Percentiles rank a stretch among this genome's conserved stretches.
Evolutionary conservation across 768 basidiomycete genomes (phyloP).

Genomic region (Sporobolomyces pararoseus): DNA sequence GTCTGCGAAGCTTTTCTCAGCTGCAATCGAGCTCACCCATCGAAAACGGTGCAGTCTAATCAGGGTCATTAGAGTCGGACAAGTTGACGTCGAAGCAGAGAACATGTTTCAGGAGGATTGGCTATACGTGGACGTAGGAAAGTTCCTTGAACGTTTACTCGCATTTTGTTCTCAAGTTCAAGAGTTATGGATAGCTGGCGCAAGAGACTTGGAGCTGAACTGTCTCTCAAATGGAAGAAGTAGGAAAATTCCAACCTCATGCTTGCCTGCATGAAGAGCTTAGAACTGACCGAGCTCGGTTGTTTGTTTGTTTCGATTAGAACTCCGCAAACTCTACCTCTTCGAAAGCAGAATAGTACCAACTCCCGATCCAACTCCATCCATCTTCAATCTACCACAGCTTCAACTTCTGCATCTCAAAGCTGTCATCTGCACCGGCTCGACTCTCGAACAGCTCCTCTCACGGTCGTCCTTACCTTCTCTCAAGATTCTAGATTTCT

Average conservation of each 20-base stretch:
- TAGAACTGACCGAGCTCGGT: too few relatives aligned
- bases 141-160: background rate
- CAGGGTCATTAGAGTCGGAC: background rate
- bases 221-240: background rate
- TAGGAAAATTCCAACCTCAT: background rate
- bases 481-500: conserved; percentile 14
- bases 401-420: conserved; percentile 14
- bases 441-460: background rate
- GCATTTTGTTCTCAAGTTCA: background rate
- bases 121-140: background rate
- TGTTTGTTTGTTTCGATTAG: background rate
- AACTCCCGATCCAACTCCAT: background rate
- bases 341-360: conserved; percentile 9
- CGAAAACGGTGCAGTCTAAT: too few relatives aligned
- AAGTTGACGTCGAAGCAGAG: background rate
- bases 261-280: background rate
- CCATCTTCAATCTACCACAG: background rate
- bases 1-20: background rate
- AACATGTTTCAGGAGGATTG: background rate
- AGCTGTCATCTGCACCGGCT: conserved; percentile 21
- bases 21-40: background rate
- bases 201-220: background rate
- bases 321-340: conserved; percentile 13
- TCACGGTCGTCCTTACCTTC: background rate
- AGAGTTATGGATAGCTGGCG: conserved; percentile 25